Evolutionary conservation across 2,329 filamentous ascomycete genomes (phyloP), one percentile per base, ranked within the genome.

Genomic region (Plectosphaerella sp.): DNA sequence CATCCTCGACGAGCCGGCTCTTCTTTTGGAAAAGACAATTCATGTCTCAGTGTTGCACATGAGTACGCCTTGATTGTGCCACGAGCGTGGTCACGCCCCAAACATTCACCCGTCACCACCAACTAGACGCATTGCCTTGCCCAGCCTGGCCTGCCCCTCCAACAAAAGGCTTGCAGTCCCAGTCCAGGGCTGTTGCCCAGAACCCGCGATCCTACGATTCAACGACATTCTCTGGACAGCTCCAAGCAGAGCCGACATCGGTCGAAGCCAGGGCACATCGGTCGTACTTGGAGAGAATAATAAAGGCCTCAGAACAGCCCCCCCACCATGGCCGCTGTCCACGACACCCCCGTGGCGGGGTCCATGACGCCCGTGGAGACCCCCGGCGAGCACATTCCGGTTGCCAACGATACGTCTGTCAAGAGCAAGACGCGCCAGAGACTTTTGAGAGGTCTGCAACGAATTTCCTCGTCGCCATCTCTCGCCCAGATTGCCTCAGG

Each of bases 401-500:
- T 56, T 54, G 61, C 60, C 45, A 54, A 56, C 12, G 67, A 67
- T 36, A 57, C 54, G 39, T 70, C 69, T 3, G 75, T 73, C 24
- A 90, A 87, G 68, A 74, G 81, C 52, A 91, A 86, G 66, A 80
- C 83, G 50, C 82, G 88, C 46, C 83, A 86, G 61, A 83, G 86
- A 54, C 70, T 96, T 35, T 74, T 95, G 16, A 84, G 85, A 57
- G 83, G 86, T 33, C 78, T 96, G 47, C 87, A 93, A 56, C 86
- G 89, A 53, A 93, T 95, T 63, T 86, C 89, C 11, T 96, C 91
- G 0, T 90, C 87, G 7, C 86, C 88, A 1, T 89, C 88, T 15
- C 72, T 96, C 48, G 76, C 80, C 41, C 80, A 81, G 53, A 68
- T 84, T 16, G 18, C 41, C n/a, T 16, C 16, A 50, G 79, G 83